These are phyloP conservation scores for Karstenula rhodostoma DNA, from an alignment of 2,329 filamentous ascomycete species.

Conservation along the genomic window DNA sequence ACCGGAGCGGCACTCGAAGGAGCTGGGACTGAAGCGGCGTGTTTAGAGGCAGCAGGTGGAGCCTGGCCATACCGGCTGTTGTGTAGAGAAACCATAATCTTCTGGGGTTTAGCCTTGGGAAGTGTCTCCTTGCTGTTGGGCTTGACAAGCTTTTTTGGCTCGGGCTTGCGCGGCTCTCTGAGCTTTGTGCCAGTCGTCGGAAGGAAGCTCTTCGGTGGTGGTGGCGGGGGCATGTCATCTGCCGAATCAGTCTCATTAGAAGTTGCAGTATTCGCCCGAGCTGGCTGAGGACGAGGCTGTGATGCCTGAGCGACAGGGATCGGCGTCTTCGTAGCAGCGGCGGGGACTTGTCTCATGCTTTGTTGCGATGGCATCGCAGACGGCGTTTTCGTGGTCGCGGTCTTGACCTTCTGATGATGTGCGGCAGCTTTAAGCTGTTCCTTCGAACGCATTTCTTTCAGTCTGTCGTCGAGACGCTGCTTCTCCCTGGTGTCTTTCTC, in stretches of 20 bases:
- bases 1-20: slow-evolving; percentile 50
- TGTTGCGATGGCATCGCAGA: slow-evolving; percentile 48
- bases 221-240: slow-evolving; percentile 68
- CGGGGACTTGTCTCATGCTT: slow-evolving; percentile 33
- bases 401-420: slow-evolving; percentile 52
- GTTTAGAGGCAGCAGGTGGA: slow-evolving; percentile 29
- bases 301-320: slow-evolving; percentile 40
- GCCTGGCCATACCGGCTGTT: slow-evolving; percentile 52
- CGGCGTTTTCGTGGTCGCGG: slow-evolving; percentile 59
- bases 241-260: slow-evolving; percentile 52
- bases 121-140: slow-evolving; percentile 65
- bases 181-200: slow-evolving; percentile 62
- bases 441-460: slow-evolving; percentile 74
- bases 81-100: slow-evolving; percentile 70
- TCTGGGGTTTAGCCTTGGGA: slow-evolving; percentile 70
- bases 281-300: slow-evolving; percentile 35
- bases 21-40: slow-evolving; percentile 62
- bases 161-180: slow-evolving; percentile 58
- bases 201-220: slow-evolving; percentile 60
- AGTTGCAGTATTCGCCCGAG: slow-evolving; percentile 40
- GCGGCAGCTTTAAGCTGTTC: slow-evolving; percentile 71
- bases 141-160: slow-evolving; percentile 60
- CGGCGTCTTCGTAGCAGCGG: slow-evolving; percentile 59
- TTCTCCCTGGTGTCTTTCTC: slow-evolving; percentile 69
- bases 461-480: slow-evolving; percentile 67